Percentiles rank a stretch among this genome's conserved stretches.
These are phyloP conservation scores for Podospora appendiculata DNA, from an alignment of 495 filamentous ascomycete genomes.

Conservation along the genomic window DNA sequence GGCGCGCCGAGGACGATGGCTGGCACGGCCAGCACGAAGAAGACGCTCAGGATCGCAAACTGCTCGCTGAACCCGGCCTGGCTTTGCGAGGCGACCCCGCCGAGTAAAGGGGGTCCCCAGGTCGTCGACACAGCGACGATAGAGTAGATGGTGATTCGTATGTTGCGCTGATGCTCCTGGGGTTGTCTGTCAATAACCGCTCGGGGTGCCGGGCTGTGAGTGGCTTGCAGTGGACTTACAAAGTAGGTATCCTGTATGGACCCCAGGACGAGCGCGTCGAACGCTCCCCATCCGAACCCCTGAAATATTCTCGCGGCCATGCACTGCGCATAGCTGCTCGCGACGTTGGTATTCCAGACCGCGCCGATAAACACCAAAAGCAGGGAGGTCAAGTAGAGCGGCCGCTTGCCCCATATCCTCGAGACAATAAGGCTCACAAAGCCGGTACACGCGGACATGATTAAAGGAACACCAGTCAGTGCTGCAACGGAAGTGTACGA, in stretches of 20 bases:
- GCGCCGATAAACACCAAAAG: constrained; percentile 35
- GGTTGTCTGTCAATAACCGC: constrained; percentile 10
- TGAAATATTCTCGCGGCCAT: constrained; percentile 43
- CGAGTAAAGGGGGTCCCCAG: constrained; percentile 41
- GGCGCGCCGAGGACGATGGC: constrained; percentile 37
- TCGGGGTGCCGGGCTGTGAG: background rate
- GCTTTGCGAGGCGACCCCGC: constrained; percentile 34
- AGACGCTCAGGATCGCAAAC: constrained; percentile 38
- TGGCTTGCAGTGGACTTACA: constrained; percentile 24
- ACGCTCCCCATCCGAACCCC: constrained; percentile 45
- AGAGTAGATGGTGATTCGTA: constrained; percentile 29
- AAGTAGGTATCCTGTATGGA: constrained; percentile 46
- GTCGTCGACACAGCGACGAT: constrained; percentile 35
- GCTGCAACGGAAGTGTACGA: constrained; percentile 37
- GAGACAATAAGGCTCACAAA: constrained; percentile 29
- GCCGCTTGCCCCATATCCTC: constrained; percentile 39
- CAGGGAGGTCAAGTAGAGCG: constrained; percentile 34
- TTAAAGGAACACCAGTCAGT: constrained; percentile 41
- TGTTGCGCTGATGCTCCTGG: constrained; percentile 40
- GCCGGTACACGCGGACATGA: constrained; percentile 37
- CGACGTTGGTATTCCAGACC: constrained; percentile 40
- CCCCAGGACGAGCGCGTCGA: constrained; percentile 38
- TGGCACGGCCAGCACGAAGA: constrained; percentile 36
- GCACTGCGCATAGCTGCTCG: constrained; percentile 31
- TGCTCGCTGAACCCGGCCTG: constrained; percentile 31